Evolutionary conservation across 805 yeast species (phyloP).

Genomic region (Yarrowia sp.): DNA sequence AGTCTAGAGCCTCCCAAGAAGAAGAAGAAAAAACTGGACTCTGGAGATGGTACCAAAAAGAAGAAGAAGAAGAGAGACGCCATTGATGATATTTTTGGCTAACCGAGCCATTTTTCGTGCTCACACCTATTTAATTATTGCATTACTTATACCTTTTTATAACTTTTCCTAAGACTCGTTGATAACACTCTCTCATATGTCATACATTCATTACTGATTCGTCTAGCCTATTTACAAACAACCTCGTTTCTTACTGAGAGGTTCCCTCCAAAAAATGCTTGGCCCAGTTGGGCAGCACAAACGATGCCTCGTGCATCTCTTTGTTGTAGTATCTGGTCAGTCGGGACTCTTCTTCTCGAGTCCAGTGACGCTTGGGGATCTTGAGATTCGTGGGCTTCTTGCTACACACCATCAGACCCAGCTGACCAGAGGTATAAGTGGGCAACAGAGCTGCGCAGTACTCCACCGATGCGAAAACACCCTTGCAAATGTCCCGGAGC

Average conservation of each 20-base stretch:
- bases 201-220: slow-evolving; percentile 17
- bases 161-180: no score
- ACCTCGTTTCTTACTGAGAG: background rate
- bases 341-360: slow-evolving; percentile 66
- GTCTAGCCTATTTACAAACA: background rate
- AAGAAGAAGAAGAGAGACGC: slow-evolving; percentile 60
- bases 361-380: slow-evolving; percentile 70
- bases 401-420: slow-evolving; percentile 96
- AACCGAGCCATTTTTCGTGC: background rate
- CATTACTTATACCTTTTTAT: background rate
- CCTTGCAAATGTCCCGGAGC: slow-evolving; percentile 79
- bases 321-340: slow-evolving; percentile 83
- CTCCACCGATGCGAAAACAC: slow-evolving; percentile 89
- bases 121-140: slow-evolving; percentile 4
- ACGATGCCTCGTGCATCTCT: slow-evolving; percentile 84
- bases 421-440: slow-evolving; percentile 95
- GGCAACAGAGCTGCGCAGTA: slow-evolving; percentile 94
- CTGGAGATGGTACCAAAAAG: slow-evolving; percentile 44
- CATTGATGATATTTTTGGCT: slow-evolving; percentile 81
- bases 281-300: slow-evolving; percentile 93
- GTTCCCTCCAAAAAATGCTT: slow-evolving; percentile 53
- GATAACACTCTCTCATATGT: background rate
- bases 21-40: slow-evolving; percentile 42
- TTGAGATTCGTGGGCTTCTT: slow-evolving; percentile 70
- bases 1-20: slow-evolving; percentile 39